These are phyloP conservation scores for Debaryomyces sp. DNA, from an alignment of 1,139 yeast genomes.

Conservation along the genomic window DNA sequence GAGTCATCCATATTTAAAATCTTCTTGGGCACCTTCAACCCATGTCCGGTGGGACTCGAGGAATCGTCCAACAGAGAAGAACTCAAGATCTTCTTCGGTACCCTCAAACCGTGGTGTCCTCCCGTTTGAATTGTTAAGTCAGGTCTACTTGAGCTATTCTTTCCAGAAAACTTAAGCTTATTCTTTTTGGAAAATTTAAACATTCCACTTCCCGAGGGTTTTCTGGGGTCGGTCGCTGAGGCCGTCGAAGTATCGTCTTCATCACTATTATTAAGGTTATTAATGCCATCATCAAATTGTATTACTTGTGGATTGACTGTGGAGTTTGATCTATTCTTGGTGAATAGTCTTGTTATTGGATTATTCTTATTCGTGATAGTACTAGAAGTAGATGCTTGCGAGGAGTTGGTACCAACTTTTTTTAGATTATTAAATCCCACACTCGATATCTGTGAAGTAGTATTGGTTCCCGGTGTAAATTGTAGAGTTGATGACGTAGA, in stretches of 20 bases:
- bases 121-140: constrained; percentile 33
- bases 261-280: constrained; percentile 11
- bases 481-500: constrained; percentile 23
- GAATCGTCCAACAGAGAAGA: constrained; percentile 25
- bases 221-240: constrained; percentile 1
- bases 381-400: constrained; percentile 28
- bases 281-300: constrained; percentile 14
- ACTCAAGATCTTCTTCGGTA: constrained; percentile 31
- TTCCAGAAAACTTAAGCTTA: constrained; percentile 17
- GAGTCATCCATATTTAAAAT: constrained; percentile 25
- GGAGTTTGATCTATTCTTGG: constrained; percentile 33
- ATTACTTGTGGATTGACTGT: constrained; percentile 13
- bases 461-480: constrained; percentile 9
- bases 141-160: constrained; percentile 21
- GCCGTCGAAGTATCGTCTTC: constrained; percentile 8
- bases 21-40: constrained; percentile 29
- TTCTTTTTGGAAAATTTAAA: constrained; percentile 15
- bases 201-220: constrained; percentile 1
- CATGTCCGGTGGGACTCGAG: constrained; percentile 16
- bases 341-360: constrained; percentile 37
- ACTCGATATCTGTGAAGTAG: constrained; percentile 34
- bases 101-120: constrained; percentile 31
- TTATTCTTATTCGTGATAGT: constrained; percentile 26
- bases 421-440: constrained; percentile 46
- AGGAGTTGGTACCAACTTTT: constrained; percentile 36